Percentiles rank a stretch among this genome's conserved stretches.
phyloP scores from a whole-genome alignment of 2,329 filamentous ascomycete genomes.

The Exutisphaerella laricina region DNA sequence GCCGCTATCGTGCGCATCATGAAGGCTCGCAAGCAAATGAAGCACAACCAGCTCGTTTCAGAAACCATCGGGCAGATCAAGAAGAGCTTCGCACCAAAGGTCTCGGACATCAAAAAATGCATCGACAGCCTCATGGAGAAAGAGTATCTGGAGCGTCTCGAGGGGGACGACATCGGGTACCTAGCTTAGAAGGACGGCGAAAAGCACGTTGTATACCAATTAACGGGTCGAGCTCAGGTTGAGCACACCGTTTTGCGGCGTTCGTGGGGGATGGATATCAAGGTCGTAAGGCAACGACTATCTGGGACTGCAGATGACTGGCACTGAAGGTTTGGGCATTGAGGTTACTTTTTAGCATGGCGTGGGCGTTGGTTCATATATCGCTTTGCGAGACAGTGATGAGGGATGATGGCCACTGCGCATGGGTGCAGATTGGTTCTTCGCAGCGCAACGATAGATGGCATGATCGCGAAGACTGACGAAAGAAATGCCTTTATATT shows the following conservation, averaged over 20 bases:
- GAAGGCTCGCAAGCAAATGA: constrained; percentile 99
- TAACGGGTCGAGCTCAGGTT: too few relatives aligned
- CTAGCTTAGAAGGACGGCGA: constrained; percentile 57
- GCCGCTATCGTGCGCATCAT: constrained; percentile 99
- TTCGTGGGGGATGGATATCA: constrained; percentile 1
- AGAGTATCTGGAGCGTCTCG: constrained; percentile 93
- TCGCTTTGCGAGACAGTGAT: constrained; percentile 5
- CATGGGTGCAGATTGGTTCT: constrained; percentile 4
- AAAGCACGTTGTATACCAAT: too few relatives aligned
- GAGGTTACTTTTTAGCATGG: constrained; percentile 23
- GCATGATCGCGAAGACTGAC: too few relatives aligned
- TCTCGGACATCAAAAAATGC: constrained; percentile 97
- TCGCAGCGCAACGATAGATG: constrained; percentile 4
- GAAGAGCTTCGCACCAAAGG: constrained; percentile 84
- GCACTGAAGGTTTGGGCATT: not conserved
- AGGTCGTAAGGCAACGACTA: not conserved
- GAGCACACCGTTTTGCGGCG: too few relatives aligned
- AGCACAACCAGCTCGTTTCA: constrained; percentile 87
- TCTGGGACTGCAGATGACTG: not conserved
- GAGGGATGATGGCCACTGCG: constrained; percentile 1
- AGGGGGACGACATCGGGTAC: constrained; percentile 91
- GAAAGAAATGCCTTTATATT: too few relatives aligned
- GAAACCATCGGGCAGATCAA: constrained; percentile 96
- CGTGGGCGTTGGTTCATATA: constrained; percentile 24
- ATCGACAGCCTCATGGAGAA: constrained; percentile 98